Evolutionary conservation across 2,329 filamentous ascomycete genomes (phyloP).

Genomic region (Beauveria australis): DNA sequence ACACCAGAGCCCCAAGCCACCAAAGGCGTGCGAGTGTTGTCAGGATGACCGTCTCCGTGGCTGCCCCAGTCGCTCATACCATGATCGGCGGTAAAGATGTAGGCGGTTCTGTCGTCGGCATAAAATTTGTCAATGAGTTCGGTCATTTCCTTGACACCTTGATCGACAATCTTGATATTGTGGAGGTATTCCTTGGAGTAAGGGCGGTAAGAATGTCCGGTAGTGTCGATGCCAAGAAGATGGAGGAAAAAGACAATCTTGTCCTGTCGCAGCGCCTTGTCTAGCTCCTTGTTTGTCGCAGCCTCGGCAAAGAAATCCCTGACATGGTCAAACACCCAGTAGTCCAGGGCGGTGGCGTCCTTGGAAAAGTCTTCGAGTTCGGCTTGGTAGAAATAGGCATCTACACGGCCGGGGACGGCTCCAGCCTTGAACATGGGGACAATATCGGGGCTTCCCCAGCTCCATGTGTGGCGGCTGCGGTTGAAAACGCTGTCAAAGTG

Average conservation of each 20-base stretch:
- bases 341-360: conserved; percentile 72
- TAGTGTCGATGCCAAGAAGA: conserved; percentile 83
- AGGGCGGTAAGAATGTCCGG: conserved; percentile 75
- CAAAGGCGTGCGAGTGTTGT: conserved; percentile 90
- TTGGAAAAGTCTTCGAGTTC: conserved; percentile 87
- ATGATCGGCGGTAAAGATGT: conserved; percentile 95
- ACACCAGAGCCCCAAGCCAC: conserved; percentile 92
- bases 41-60: conserved; percentile 93
- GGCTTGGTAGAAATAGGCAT: conserved; percentile 74
- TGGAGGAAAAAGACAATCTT: conserved; percentile 94
- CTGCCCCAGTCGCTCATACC: conserved; percentile 99
- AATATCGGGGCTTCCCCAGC: conserved; percentile 97
- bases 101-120: conserved; percentile 74
- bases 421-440: conserved; percentile 94
- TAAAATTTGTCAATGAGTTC: conserved; percentile 82
- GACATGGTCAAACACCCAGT: conserved; percentile 94
- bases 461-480: conserved; percentile 92
- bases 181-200: conserved; percentile 93
- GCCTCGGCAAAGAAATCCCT: conserved; percentile 79
- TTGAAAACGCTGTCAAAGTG: conserved; percentile 99
- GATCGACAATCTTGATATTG: conserved; percentile 90
- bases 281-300: conserved; percentile 65
- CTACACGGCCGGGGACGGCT: conserved; percentile 78
- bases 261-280: conserved; percentile 66
- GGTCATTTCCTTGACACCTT: conserved; percentile 78